Evolutionary conservation across 176 grass and related monocot species (phyloP), one percentile per base, ranked within the genome.

Genomic region (Miscanthus lutarioriparius): DNA sequence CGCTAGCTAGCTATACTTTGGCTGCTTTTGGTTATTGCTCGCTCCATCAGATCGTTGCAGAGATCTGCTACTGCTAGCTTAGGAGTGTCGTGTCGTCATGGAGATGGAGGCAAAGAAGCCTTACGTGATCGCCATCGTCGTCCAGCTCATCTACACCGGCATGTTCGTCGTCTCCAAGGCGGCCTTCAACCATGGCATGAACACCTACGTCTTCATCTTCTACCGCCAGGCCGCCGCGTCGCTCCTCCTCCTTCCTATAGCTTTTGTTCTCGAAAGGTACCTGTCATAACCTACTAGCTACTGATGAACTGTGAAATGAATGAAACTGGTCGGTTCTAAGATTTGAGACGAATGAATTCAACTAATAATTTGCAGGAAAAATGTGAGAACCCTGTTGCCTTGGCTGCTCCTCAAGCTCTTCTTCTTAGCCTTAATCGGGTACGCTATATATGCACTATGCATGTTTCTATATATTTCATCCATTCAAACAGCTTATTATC

Each of bases 191-290:
- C 35, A 64, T 4, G 94, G 91, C 20, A 35, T 90, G n/a, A 97
- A 78, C 83, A 91, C 94, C 25, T 86, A 41, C 30, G 89, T 97
- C 71, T 93, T 97, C 84, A 79, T 97, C 87, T 91, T 93, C 89
- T 97, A 97, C 70, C 89, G 94, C 11, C 91, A 93, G 84, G 91
- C 84, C 0, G 48, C 65, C 6, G 94, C 89, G 19, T 64, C 87
- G 4, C 25, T 91, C 2, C 43, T 93, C 9, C 32, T 93, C 26
- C 74, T 88, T 15, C 94, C 94, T 3, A 15, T 93, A 0, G 70
- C 91, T 13, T 40, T 96, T 47, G 20, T 82, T 41, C 13, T 83
- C 5, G 72, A 82, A 40, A 86, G 78, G 72, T 82, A 78, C 69
- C 5, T 2, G 10, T 2, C 22, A 7, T 6, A 44, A 44, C 11